Base-by-base conservation (phyloP, 495 filamentous ascomycete genomes). In the Aspergillus cavernicola region DNA sequence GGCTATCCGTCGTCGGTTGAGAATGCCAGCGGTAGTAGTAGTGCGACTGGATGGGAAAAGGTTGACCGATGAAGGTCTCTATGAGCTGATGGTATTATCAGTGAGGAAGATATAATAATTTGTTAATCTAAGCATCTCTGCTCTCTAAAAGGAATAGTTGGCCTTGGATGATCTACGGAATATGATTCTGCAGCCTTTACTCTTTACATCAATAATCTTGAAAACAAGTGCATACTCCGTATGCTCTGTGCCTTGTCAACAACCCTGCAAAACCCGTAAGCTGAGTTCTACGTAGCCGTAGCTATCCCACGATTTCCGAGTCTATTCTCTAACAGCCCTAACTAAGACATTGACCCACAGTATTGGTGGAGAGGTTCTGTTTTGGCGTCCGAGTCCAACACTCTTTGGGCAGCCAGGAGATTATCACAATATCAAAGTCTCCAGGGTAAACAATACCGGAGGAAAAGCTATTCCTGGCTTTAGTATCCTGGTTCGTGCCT, bases 41-140 rank as follows among this genome's bases (percentile, higher is more conserved):
- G 68, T 44, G 71, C 74, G 58, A 69, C 60, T 32, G 65, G 59
- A 46, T 76, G 69, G 67, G 71, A 73, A 46, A 67, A 65, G 19
- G 60, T 71, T 47, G 52, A 54, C 43, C 42, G 19, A 15, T 54
- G 22, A 52, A 24, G 2, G 18, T 10, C 23, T 26, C 24, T 11
- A 24, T 39, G 31, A 10, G 18, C 16, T 52, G 13, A 10, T 13
- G 35, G 13, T 16, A 11, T 10, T 7, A 20, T 39, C 10, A 23
- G 18, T 24, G 18, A 24, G 26, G 11, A 53, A 22, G 11, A 36
- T 38, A 20, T 10, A 23, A 33, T 24, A 52, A n/a, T 22, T 10
- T 52, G 26, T 43, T 37, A 24, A 47, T 24, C 2, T 23, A 47
- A 35, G 31, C 32, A 47, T 54, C 32, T 47, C 42, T 47, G 36